Conservation (phyloP, 257 asterid genomes). For the Mentha longifolia region DNA sequence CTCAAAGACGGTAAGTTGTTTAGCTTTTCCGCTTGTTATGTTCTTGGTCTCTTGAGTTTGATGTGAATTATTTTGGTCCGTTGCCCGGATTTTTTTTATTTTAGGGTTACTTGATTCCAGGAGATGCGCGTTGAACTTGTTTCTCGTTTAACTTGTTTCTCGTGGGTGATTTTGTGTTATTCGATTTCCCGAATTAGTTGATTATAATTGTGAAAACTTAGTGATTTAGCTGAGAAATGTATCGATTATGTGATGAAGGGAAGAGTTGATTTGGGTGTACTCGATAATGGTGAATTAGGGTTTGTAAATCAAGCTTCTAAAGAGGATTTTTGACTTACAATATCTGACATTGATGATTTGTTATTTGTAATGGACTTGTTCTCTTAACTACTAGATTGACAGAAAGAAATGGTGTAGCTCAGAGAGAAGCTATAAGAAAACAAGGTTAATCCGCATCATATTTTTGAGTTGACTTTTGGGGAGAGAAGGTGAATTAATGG, state of each 20-base stretch:
- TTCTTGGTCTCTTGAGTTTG: not conserved
- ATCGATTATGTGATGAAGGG: conserved; percentile 19
- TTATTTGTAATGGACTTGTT: conserved; percentile 11
- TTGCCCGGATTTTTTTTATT: not conserved
- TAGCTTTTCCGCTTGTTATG: not conserved
- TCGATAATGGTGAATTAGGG: conserved; percentile 35
- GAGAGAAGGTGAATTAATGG: conserved; percentile 3
- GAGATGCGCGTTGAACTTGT: not conserved
- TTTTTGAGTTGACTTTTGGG: conserved; percentile 18
- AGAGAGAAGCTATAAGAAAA: not conserved
- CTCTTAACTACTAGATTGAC: conserved; percentile 6
- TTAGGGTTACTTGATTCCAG: conserved; percentile 39
- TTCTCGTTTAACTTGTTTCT: not conserved
- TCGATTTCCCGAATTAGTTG: not conserved
- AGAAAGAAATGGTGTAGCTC: conserved; percentile 15
- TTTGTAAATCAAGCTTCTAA: conserved; percentile 19
- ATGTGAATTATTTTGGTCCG: conserved; percentile 18
- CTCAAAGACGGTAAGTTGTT: conserved; percentile 73
- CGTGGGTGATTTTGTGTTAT: conserved; percentile 2
- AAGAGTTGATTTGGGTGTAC: conserved; percentile 14
- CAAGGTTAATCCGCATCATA: conserved; percentile 17
- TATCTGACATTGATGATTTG: not conserved
- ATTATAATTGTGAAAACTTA: not conserved
- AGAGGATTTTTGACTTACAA: conserved; percentile 7
- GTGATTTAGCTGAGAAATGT: conserved; percentile 25